A percentile compares a stretch with the other conserved stretches of the same genome.
phyloP scores from a whole-genome alignment of 345 rosid genomes.

The Ailanthus altissimus region DNA sequence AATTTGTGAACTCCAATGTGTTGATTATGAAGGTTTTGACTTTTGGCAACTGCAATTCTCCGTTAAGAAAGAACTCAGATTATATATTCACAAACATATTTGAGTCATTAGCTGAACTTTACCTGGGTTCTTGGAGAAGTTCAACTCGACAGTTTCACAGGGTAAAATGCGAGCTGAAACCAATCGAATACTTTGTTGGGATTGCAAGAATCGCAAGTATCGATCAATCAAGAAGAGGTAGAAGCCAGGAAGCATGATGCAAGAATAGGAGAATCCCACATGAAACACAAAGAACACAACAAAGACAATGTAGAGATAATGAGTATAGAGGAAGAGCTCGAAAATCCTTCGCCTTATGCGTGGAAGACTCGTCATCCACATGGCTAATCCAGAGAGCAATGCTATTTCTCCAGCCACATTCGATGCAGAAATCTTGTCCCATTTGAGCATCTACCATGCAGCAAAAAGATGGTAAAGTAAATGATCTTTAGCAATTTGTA shows the following conservation, averaged over 20 bases:
- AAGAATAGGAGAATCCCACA: slow-evolving; percentile 47
- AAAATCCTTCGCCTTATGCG: slow-evolving; percentile 45
- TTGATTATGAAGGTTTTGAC: too few species aligned
- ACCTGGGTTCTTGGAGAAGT: slow-evolving; percentile 55
- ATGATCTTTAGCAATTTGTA: too few species aligned
- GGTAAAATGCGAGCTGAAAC: slow-evolving; percentile 50
- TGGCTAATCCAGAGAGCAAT: slow-evolving; percentile 43
- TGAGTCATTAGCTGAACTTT: not conserved
- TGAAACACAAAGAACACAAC: slow-evolving; percentile 52
- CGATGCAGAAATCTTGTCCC: slow-evolving; percentile 42
- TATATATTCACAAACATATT: too few species aligned
- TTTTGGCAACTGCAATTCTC: too few species aligned
- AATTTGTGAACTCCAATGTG: too few species aligned
- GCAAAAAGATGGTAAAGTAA: not conserved
- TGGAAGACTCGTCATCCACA: slow-evolving; percentile 52
- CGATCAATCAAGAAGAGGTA: slow-evolving; percentile 63
- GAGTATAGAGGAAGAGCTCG: slow-evolving; percentile 67
- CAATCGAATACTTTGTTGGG: slow-evolving; percentile 36
- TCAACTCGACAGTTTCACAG: slow-evolving; percentile 49
- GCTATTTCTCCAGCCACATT: slow-evolving; percentile 57
- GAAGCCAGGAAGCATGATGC: slow-evolving; percentile 55
- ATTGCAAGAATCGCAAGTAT: slow-evolving; percentile 58
- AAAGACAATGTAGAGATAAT: slow-evolving; percentile 55
- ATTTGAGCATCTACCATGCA: slow-evolving; percentile 38
- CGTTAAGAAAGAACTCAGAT: too few species aligned